Conservation (phyloP, 2,329 filamentous ascomycete genomes). For the Talaromyces sp. region DNA sequence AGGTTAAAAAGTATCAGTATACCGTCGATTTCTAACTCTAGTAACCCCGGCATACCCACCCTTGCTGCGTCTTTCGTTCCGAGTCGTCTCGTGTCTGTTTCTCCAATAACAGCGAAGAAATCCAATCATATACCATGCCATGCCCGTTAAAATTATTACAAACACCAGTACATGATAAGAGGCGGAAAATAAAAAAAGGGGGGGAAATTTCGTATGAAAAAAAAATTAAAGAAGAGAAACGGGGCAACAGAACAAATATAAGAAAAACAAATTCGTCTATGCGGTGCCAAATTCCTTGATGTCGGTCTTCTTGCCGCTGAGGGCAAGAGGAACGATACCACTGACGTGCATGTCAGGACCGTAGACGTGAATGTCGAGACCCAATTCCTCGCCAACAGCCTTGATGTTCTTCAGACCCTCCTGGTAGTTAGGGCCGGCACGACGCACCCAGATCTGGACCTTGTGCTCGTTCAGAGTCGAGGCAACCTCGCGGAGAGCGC, state of each 20-base stretch:
- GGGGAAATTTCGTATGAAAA: neutral
- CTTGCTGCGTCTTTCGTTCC: neutral
- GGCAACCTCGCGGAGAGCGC: slow-evolving; percentile 85
- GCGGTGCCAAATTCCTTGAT: slow-evolving; percentile 56
- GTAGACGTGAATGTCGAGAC: slow-evolving; percentile 89
- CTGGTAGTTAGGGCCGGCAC: slow-evolving; percentile 96
- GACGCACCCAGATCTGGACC: slow-evolving; percentile 92
- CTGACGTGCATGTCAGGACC: slow-evolving; percentile 83
- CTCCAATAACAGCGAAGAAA: slow-evolving; percentile 9
- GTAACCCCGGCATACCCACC: neutral
- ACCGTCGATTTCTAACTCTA: neutral
- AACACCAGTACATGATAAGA: slow-evolving; percentile 14
- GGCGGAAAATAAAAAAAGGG: slow-evolving; percentile 1
- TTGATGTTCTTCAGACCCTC: slow-evolving; percentile 99
- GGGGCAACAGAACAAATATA: neutral
- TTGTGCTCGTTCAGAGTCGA: slow-evolving; percentile 89
- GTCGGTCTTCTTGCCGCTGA: slow-evolving; percentile 59
- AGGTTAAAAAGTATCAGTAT: neutral
- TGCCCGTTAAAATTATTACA: slow-evolving; percentile 15
- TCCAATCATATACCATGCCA: slow-evolving; percentile 16
- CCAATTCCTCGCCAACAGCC: slow-evolving; percentile 86
- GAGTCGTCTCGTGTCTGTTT: neutral
- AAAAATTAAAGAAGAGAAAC: neutral
- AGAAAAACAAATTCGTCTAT: slow-evolving; percentile 5
- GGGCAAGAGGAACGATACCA: slow-evolving; percentile 90